phyloP scores from a whole-genome alignment of 345 rosid species.

The Raphanus raphanistrum region DNA sequence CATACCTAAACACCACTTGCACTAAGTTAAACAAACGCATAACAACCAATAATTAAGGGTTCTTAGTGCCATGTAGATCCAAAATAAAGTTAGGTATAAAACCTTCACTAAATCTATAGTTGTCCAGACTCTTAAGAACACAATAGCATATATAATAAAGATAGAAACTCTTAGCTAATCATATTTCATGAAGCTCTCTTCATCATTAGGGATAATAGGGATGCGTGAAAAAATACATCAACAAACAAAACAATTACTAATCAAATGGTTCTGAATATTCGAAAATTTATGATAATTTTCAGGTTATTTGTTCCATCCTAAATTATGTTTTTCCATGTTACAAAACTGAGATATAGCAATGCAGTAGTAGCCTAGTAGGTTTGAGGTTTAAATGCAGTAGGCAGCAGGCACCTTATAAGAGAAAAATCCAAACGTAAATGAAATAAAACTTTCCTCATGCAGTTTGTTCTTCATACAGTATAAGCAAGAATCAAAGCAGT shows the following conservation, averaged over 20 bases:
- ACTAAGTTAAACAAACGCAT: not conserved
- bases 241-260: not conserved
- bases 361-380: not conserved
- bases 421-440: not conserved
- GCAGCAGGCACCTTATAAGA: not conserved
- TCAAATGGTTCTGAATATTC: not conserved
- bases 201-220: not conserved
- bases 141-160: not conserved
- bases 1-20: not conserved
- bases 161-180: not conserved
- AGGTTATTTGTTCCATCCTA: not conserved
- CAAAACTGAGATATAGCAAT: not conserved
- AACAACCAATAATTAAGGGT: no score
- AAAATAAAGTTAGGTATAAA: not conserved
- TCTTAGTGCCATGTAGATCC: not conserved
- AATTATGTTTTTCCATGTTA: not conserved
- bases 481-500: not conserved
- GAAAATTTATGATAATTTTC: not conserved
- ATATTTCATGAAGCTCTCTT: not conserved
- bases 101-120: not conserved
- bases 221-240: not conserved
- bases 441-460: not conserved
- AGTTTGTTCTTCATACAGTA: not conserved
- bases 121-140: not conserved
- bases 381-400: not conserved